Base-by-base conservation (phyloP, 768 basidiomycete genomes). In the Hirschioporus abietinus region DNA sequence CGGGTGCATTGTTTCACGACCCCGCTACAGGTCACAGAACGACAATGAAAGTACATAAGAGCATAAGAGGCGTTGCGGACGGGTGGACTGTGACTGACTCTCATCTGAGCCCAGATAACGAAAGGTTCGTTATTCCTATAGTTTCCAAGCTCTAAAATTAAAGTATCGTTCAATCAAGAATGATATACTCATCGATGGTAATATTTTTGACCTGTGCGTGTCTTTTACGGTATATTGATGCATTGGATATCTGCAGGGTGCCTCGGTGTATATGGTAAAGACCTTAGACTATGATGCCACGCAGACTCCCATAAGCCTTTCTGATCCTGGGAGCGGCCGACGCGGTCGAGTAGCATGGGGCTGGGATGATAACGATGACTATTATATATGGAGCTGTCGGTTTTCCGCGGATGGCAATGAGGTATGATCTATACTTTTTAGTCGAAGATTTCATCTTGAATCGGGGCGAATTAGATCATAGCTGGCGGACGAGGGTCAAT, bases 371-470 rank as follows among this genome's bases (percentile, higher is more conserved):
- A 76, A 81, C 7, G 84, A 85, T 42, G 78, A 81, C 18, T 89
- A 87, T 67, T 87, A 91, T 62, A 92, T 99, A 65, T 99, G 93
- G 89, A 94, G 92, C 69, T 95, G 96, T 74, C 87, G 92, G 58
- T 99, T 99, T 76, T 98, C 95, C 36, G 94, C 96, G 7, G 96
- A 99, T 72, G 96, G 95, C 0, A 93, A 91, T 61, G 97, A 99
- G 76, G 88, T 99, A 52, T 20, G 63, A 24, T 42, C n/a, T 3
- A 34, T 61, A 15, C 3, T 3, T 61, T 61, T 18, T 17, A 15
- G 4, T 61, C 23, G 23, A 15, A 24, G 10, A 15, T 15, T 25
- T 2, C 9, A 24, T 25, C 24, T 1, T 35, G 63, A 64, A 15
- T 52, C 15, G 25, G 24, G 60, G 12, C 23, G 15, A 15, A 25